phyloP scores from a whole-genome alignment of 495 filamentous ascomycete species.

The Paragyromitra xinjiangensis region DNA sequence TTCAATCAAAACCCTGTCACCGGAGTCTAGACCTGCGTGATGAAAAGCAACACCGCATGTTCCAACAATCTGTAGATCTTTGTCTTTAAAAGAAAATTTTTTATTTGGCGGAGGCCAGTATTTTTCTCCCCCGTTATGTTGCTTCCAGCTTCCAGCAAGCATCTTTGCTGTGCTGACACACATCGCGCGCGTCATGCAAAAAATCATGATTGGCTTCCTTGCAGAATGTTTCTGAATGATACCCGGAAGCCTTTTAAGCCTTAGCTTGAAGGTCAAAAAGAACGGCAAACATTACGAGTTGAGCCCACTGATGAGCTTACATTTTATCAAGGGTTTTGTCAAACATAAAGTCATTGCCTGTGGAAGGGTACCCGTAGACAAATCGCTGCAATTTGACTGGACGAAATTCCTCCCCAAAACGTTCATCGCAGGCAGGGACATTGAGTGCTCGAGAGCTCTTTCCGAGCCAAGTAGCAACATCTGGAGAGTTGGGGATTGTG shows the following conservation, averaged over 20 bases:
- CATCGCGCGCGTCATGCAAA: constrained; percentile 86
- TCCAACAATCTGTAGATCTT: constrained; percentile 72
- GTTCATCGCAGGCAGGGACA: constrained; percentile 74
- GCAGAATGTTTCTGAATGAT: constrained; percentile 80
- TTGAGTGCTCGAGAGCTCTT: constrained; percentile 72
- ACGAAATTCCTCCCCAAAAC: constrained; percentile 91
- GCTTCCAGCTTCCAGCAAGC: constrained; percentile 73
- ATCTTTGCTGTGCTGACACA: constrained; percentile 77
- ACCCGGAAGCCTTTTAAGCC: constrained; percentile 66
- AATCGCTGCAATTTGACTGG: constrained; percentile 87
- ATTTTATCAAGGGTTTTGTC: constrained; percentile 80
- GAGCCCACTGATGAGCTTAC: constrained; percentile 58
- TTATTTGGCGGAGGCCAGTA: constrained; percentile 74
- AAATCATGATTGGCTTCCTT: constrained; percentile 89
- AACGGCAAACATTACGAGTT: too few relatives aligned
- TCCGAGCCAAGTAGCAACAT: constrained; percentile 93
- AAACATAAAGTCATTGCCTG: constrained; percentile 83
- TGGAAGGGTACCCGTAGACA: constrained; percentile 77
- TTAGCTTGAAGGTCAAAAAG: background rate
- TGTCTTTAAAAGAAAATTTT: constrained; percentile 67
- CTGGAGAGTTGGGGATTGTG: constrained; percentile 89
- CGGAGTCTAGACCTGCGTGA: constrained; percentile 81
- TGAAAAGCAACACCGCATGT: constrained; percentile 87
- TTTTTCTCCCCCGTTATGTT: constrained; percentile 65
- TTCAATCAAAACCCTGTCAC: constrained; percentile 77